Conservation (phyloP, 768 basidiomycete species). For the Naganishia randhawae region DNA sequence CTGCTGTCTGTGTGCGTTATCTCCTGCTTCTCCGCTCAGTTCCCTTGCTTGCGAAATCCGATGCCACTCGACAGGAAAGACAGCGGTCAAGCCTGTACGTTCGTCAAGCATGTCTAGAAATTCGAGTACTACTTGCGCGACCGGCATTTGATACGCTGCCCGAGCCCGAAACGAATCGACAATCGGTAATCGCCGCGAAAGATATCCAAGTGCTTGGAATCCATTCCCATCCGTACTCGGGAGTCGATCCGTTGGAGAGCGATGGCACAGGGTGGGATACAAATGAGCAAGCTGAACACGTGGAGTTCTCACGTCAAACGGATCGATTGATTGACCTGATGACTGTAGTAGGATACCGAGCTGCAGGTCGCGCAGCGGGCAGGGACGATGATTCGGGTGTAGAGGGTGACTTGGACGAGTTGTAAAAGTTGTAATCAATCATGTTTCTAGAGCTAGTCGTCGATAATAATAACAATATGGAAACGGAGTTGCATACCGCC, state of each 20-base stretch:
- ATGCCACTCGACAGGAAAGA: conserved; percentile 22
- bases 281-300: conserved; percentile 23
- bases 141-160: conserved; percentile 35
- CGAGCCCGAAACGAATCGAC: neutral
- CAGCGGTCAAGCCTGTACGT: conserved; percentile 8
- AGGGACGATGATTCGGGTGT: conserved; percentile 18
- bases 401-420: conserved; percentile 14
- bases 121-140: conserved; percentile 40
- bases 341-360: conserved; percentile 14
- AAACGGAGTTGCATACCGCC: too few relatives aligned
- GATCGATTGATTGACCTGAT: conserved; percentile 26
- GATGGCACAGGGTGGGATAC: conserved; percentile 16
- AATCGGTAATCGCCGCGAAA: neutral
- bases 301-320: conserved; percentile 26
- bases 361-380: neutral
- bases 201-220: conserved; percentile 1
- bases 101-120: conserved; percentile 26
- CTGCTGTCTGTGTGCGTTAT: conserved; percentile 45
- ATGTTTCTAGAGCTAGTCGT: too few relatives aligned
- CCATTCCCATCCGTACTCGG: neutral
- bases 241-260: conserved; percentile 3
- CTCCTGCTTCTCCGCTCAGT: conserved; percentile 37
- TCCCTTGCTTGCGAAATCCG: conserved; percentile 16
- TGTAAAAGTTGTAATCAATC: too few relatives aligned
- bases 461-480: too few relatives aligned